A percentile compares a stretch with the other conserved stretches of the same genome.
These are phyloP conservation scores for Diospyros lotus DNA, from an alignment of 148 eudicot species.

Conservation along the genomic window DNA sequence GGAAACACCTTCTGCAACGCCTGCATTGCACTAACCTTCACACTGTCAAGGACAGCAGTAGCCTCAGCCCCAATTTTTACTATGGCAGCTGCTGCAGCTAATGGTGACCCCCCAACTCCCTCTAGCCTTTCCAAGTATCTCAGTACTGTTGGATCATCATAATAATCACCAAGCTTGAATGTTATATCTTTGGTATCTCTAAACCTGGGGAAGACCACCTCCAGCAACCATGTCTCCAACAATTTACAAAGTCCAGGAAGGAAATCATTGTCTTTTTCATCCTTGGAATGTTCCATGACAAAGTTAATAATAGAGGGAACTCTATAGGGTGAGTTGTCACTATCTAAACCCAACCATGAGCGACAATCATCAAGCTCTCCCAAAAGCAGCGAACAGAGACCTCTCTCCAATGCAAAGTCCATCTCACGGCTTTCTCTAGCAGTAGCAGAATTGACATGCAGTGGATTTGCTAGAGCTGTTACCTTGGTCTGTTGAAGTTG, in stretches of 20 bases:
- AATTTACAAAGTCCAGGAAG: slow-evolving; percentile 94
- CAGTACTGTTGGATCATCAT: slow-evolving; percentile 90
- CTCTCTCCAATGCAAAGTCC: slow-evolving; percentile 91
- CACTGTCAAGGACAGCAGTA: slow-evolving; percentile 84
- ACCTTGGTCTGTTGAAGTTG: slow-evolving; percentile 89
- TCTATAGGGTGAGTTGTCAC: slow-evolving; percentile 67
- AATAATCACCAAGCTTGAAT: slow-evolving; percentile 89
- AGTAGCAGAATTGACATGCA: slow-evolving; percentile 25
- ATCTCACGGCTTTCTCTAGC: slow-evolving; percentile 51
- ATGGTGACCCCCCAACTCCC: slow-evolving; percentile 72
- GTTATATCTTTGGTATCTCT: slow-evolving; percentile 70
- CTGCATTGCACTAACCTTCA: slow-evolving; percentile 70
- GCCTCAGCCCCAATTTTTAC: slow-evolving; percentile 93
- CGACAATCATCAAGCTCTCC: slow-evolving; percentile 96
- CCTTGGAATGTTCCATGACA: slow-evolving; percentile 72
- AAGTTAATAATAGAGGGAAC: slow-evolving; percentile 71
- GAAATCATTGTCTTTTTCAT: slow-evolving; percentile 63
- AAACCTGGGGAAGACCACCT: slow-evolving; percentile 89
- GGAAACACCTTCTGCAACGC: slow-evolving; percentile 87
- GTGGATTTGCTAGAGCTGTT: slow-evolving; percentile 41
- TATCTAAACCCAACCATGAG: slow-evolving; percentile 85
- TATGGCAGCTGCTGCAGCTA: slow-evolving; percentile 97
- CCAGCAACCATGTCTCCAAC: slow-evolving; percentile 96
- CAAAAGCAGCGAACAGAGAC: slow-evolving; percentile 91
- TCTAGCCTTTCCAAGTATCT: slow-evolving; percentile 80